Percentiles rank a stretch among this genome's conserved stretches.
phyloP scores from a whole-genome alignment of 345 rosid species.

The Boechera divaricarpa region DNA sequence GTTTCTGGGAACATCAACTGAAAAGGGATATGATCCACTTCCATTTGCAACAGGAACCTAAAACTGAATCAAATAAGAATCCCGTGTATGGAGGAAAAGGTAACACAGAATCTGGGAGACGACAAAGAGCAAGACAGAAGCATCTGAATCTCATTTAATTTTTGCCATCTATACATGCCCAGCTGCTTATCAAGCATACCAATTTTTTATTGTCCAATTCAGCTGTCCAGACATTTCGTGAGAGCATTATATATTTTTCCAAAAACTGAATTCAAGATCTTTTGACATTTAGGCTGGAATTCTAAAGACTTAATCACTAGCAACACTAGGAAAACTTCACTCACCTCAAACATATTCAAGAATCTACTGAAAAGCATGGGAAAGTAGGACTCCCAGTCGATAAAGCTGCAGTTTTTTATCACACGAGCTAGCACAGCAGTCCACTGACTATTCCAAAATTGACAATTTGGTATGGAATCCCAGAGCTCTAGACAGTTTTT shows the following conservation, averaged over 20 bases:
- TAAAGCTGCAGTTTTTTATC: constrained; percentile 72
- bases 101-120: constrained; percentile 24
- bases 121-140: constrained; percentile 11
- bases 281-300: constrained; percentile 20
- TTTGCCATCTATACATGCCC: constrained; percentile 17
- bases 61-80: constrained; percentile 34
- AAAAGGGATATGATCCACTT: constrained; percentile 90
- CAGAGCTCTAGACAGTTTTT: constrained; percentile 70
- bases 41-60: constrained; percentile 99
- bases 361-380: constrained; percentile 78
- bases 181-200: constrained; percentile 3
- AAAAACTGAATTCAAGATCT: constrained; percentile 18
- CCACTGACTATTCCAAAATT: constrained; percentile 99
- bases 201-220: constrained; percentile 11
- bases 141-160: constrained; percentile 14
- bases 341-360: constrained; percentile 98
- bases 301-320: constrained; percentile 27
- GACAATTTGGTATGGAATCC: constrained; percentile 96
- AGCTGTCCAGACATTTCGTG: constrained; percentile 23
- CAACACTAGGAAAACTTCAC: constrained; percentile 47
- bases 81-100: constrained; percentile 21
- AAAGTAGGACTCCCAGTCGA: constrained; percentile 81
- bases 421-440: constrained; percentile 85
- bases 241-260: constrained; percentile 1
- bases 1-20: constrained; percentile 91